Evolutionary conservation across 352 stramenopile genomes (phyloP), one percentile per base, ranked within the genome.

Genomic region (Pythium aristosporum): DNA sequence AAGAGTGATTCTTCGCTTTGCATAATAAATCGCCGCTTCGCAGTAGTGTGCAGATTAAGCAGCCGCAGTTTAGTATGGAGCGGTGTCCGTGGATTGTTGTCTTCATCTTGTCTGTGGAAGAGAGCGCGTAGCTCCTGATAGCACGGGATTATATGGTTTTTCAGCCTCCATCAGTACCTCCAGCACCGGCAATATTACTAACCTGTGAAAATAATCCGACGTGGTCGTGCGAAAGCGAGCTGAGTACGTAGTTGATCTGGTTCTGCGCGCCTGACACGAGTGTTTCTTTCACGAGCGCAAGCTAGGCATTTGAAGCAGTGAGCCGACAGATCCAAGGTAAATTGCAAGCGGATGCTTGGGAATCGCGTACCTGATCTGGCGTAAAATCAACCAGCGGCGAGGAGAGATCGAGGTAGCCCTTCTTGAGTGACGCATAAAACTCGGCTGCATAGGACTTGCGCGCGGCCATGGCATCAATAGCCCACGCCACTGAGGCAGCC

Each of bases 221-320:
- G 56, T 95, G 86, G 37, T 84, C 69, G 20, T 88, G 77, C 0
- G 82, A 87, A 15, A 95, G 66, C 18, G 82, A 93, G 57, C 83
- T 93, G 28, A 95, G 68, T 5, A 93, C 86, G 44, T 91, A 95
- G 54, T 91, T 89, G n/a, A 90, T 85, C 84, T 93, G 87, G 57
- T 92, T 89, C 54, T 89, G 79, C 8, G 80, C 85, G 20, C 85
- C 85, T 41, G 78, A 80, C 0, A 89, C 72, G 13, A 96, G 66
- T 6, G 82, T 93, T 60, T 89, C 80, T 59, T 93, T 92, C 28
- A 96, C 85, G 6, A 96, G 71, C 11, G 79, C 51, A 39, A 92
- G 87, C 84, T 94, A 25, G 23, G 32, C 23, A 30, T 20, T 28
- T 4, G 2, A 49, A 39, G 9, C 49, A 18, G 5, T 41, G 5